Base-by-base conservation (phyloP, 129 eudicot species). In the Artemisia argyi region DNA sequence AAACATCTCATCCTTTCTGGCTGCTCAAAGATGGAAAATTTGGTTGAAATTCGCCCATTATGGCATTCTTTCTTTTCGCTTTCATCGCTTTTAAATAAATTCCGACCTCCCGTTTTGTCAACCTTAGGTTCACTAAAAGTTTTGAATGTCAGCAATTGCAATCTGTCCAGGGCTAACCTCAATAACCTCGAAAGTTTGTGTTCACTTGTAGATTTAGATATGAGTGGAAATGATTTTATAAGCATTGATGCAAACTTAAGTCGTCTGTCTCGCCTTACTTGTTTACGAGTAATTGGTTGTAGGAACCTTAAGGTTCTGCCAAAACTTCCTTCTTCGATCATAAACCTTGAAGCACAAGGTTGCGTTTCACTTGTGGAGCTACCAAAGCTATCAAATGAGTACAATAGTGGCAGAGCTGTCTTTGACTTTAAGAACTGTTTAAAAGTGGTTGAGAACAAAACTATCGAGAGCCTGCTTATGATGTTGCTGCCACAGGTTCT, bases 1-100 rank as follows among this genome's bases (percentile, higher is more conserved):
- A 50, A 79, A 74, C 72, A 63, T 63, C 82, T 88, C 39, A 73
- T 73, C 55, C 83, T 88, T 76, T 85, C 88, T 11, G 83, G 77
- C 13, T 88, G 91, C 72, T 47, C 64, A 10, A 60, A 73, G 55
- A 56, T 88, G 71, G 75, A 76, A 73, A 73, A 67, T 42, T 75
- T 88, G 66, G 54, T 57, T 14, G 65, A 19, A 71, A 17, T 26
- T 71, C 39, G 24, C 28, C 30, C 68, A 15, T 64, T 68, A 53
- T 42, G 73, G 79, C 30, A 47, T 68, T 73, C 73, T 2, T 57
- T 26, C 48, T 26, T 76, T 55, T 73, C 54, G 11, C 65, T 71
- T 61, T 53, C 62, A 11, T 55, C 35, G 13, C 22, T 68, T 19
- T 6, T 55, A 22, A 73, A 65, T 62, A 68, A 14, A 28, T 53